Evolutionary conservation across 345 rosid genomes (phyloP).

Genomic region (Punica granatum): DNA sequence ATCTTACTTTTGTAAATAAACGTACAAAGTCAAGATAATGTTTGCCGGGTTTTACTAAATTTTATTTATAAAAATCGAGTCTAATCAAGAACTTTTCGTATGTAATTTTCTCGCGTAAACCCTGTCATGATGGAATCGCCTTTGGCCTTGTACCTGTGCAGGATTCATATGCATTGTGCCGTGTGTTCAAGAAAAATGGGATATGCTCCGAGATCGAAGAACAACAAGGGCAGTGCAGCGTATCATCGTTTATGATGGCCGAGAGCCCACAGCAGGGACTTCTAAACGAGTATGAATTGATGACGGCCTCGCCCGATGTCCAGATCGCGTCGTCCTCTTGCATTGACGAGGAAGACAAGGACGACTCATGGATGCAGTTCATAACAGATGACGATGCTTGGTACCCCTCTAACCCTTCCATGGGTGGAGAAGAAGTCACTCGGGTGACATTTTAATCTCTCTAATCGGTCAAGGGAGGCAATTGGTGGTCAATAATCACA

Average conservation of each 20-base stretch:
- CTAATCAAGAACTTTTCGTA: no score
- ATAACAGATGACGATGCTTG: constrained; percentile 76
- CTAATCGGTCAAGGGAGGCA: background rate
- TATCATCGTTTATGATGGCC: constrained; percentile 16
- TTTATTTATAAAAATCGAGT: no score
- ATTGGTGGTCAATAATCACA: constrained; percentile 8
- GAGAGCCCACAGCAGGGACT: constrained; percentile 27
- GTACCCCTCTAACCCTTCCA: constrained; percentile 42
- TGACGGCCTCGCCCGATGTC: constrained; percentile 58
- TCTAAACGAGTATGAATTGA: constrained; percentile 33
- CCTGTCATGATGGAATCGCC: background rate
- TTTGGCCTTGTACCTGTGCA: constrained; percentile 6
- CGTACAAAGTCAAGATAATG: no score
- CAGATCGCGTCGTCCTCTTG: constrained; percentile 35
- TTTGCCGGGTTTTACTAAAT: no score
- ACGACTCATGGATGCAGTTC: constrained; percentile 98
- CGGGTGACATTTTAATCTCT: constrained; percentile 3
- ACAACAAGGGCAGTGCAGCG: constrained; percentile 43
- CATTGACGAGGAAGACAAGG: constrained; percentile 65
- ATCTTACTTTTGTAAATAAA: no score
- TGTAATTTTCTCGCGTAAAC: no score
- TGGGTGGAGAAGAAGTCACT: constrained; percentile 12
- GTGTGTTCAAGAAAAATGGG: constrained; percentile 94
- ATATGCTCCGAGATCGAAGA: constrained; percentile 67
- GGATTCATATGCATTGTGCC: constrained; percentile 91